A percentile compares a stretch with the other conserved stretches of the same genome.
phyloP scores from a whole-genome alignment of 2,329 filamentous ascomycete species.

The Arthroderma sp. region DNA sequence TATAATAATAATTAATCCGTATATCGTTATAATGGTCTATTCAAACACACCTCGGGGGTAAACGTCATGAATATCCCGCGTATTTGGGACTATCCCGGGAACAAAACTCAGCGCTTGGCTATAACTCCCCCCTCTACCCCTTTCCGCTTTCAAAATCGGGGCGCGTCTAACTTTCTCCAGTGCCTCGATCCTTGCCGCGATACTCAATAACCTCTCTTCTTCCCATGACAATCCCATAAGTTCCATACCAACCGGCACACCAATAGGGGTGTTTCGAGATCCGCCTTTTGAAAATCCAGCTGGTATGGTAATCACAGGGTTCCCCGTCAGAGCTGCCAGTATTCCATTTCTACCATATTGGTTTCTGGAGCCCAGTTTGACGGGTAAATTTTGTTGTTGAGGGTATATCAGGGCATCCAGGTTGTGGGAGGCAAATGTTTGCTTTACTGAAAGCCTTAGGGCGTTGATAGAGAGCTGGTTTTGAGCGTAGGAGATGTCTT shows the following conservation, averaged over 20 bases:
- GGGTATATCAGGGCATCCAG: constrained; percentile 53
- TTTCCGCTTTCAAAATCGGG: constrained; percentile 4
- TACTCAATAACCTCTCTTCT: constrained; percentile 43
- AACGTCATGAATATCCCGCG: constrained; percentile 7
- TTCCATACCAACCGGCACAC: constrained; percentile 54
- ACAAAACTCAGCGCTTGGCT: neutral
- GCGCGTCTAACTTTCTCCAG: constrained; percentile 35
- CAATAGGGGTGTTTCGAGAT: constrained; percentile 35
- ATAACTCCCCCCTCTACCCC: neutral
- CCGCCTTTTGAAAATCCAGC: constrained; percentile 13
- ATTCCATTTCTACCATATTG: constrained; percentile 51
- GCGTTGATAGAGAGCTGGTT: constrained; percentile 40
- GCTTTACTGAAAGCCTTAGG: constrained; percentile 41
- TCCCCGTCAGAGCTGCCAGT: constrained; percentile 43
- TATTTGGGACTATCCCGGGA: constrained; percentile 9
- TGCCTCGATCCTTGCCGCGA: constrained; percentile 42
- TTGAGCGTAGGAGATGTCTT: constrained; percentile 39
- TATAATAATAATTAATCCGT: neutral
- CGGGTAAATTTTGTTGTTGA: constrained; percentile 52
- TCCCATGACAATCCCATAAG: constrained; percentile 47
- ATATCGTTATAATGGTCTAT: neutral
- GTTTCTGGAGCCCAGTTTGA: constrained; percentile 43
- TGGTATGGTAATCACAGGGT: constrained; percentile 39
- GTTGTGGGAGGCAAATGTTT: constrained; percentile 38
- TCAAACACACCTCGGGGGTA: constrained; percentile 10